A percentile compares a stretch with the other conserved stretches of the same genome.
These are phyloP conservation scores for Aspergillus sp. DNA, from an alignment of 2,329 filamentous ascomycete genomes.

Conservation along the genomic window DNA sequence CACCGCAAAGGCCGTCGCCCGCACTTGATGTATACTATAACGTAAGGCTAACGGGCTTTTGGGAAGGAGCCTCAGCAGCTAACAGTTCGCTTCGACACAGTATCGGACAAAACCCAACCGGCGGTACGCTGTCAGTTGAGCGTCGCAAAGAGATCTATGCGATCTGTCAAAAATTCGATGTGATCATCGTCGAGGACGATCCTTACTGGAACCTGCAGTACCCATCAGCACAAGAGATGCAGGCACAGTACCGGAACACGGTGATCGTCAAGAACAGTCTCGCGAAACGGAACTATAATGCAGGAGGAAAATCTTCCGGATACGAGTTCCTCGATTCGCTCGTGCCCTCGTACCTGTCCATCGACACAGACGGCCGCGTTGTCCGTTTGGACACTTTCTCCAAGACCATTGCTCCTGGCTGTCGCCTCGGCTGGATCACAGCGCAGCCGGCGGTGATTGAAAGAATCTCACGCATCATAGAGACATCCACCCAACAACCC, in stretches of 20 bases:
- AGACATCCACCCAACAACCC: constrained; percentile 79
- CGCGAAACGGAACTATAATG: constrained; percentile 43
- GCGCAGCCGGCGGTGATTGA: constrained; percentile 79
- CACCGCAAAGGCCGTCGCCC: constrained; percentile 72
- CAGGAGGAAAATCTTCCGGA: constrained; percentile 61
- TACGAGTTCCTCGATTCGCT: constrained; percentile 82
- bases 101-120: constrained; percentile 90
- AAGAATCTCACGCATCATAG: constrained; percentile 73
- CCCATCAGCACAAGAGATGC: constrained; percentile 65
- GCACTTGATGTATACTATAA: constrained; percentile 87
- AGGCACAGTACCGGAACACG: constrained; percentile 34
- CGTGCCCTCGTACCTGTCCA: constrained; percentile 76
- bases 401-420: constrained; percentile 89
- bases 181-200: constrained; percentile 91
- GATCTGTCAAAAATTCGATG: constrained; percentile 80
- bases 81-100: constrained; percentile 42
- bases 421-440: constrained; percentile 88
- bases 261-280: constrained; percentile 35
- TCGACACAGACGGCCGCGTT: constrained; percentile 86
- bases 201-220: constrained; percentile 96
- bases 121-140: constrained; percentile 72
- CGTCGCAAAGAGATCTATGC: constrained; percentile 79
- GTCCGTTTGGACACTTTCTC: constrained; percentile 91
- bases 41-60: constrained; percentile 57
- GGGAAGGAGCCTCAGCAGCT: constrained; percentile 29